These are phyloP conservation scores for Conringia planisiliqua DNA, from an alignment of 345 rosid species.

Conservation along the genomic window DNA sequence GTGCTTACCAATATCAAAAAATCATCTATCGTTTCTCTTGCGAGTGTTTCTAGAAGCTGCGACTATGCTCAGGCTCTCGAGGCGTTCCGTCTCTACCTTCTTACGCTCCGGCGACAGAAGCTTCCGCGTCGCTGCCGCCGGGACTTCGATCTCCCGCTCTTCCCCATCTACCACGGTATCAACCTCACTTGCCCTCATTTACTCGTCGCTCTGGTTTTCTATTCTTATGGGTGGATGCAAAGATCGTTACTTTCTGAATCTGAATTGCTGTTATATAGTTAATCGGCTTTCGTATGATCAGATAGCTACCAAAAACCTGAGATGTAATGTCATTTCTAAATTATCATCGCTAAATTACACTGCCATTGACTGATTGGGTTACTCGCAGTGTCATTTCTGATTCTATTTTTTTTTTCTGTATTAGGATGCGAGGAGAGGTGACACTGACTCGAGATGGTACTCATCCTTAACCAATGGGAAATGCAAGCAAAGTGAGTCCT, in stretches of 20 bases:
- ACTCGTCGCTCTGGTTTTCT: neutral
- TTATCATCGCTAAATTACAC: neutral
- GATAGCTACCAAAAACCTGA: neutral
- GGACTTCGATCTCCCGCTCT: conserved; percentile 40
- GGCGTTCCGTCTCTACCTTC: conserved; percentile 62
- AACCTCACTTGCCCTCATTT: neutral
- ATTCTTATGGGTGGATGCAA: neutral
- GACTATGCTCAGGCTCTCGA: conserved; percentile 64
- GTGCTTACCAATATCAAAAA: neutral
- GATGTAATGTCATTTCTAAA: neutral
- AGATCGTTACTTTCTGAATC: neutral
- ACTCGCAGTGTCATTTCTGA: neutral
- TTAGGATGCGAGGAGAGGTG: conserved; percentile 48
- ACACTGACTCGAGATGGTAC: conserved; percentile 49
- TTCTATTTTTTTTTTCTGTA: neutral
- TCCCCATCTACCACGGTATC: conserved; percentile 43
- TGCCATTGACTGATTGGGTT: neutral
- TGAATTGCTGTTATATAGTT: neutral
- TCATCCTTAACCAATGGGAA: conserved; percentile 48
- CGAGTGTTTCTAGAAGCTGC: neutral
- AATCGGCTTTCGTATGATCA: neutral
- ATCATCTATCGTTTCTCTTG: neutral
- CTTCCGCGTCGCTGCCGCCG: conserved; percentile 35
- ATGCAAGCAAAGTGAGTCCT: conserved; percentile 14
- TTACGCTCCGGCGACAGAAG: conserved; percentile 44